Percentiles rank a stretch among this genome's conserved stretches.
Evolutionary conservation across 2,329 filamentous ascomycete species (phyloP).

Genomic region (Ophiocordyceps camponoti-leonardi): DNA sequence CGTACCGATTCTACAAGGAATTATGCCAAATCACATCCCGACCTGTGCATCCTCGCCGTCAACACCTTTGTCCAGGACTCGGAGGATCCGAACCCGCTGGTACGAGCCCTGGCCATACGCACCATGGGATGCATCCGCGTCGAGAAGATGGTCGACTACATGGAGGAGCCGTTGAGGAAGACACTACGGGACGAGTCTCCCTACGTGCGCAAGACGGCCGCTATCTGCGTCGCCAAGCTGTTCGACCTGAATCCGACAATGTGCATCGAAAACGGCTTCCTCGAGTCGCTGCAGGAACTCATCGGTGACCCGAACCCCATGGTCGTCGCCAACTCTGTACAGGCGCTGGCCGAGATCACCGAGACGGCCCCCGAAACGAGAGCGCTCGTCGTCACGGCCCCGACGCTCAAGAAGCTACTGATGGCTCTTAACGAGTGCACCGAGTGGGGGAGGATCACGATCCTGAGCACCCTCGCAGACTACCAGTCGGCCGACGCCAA

Average conservation of each 20-base stretch:
- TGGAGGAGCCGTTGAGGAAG: constrained; percentile 65
- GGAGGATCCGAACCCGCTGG: constrained; percentile 80
- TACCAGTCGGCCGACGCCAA: constrained; percentile 80
- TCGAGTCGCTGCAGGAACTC: constrained; percentile 78
- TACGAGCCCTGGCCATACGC: constrained; percentile 77
- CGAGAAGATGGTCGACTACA: constrained; percentile 83
- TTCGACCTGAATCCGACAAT: constrained; percentile 90
- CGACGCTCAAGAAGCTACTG: constrained; percentile 82
- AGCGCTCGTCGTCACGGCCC: constrained; percentile 66
- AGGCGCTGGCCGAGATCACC: constrained; percentile 77
- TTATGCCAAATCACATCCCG: constrained; percentile 96
- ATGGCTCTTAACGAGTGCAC: constrained; percentile 97
- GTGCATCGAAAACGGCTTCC: constrained; percentile 86
- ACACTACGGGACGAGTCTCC: constrained; percentile 77
- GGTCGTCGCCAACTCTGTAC: constrained; percentile 88
- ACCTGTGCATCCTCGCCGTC: constrained; percentile 94
- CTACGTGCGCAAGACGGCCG: constrained; percentile 93
- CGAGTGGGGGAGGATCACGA: constrained; percentile 93
- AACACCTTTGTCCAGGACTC: constrained; percentile 99
- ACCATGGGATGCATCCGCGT: constrained; percentile 98
- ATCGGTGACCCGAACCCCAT: constrained; percentile 93
- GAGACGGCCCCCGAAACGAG: constrained; percentile 83
- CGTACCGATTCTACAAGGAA: constrained; percentile 45
- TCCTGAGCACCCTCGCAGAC: constrained; percentile 74
- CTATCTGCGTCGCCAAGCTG: constrained; percentile 89